Evolutionary conservation across 108 stramenopile species (phyloP).

Genomic region (Conticribra weissflogii): DNA sequence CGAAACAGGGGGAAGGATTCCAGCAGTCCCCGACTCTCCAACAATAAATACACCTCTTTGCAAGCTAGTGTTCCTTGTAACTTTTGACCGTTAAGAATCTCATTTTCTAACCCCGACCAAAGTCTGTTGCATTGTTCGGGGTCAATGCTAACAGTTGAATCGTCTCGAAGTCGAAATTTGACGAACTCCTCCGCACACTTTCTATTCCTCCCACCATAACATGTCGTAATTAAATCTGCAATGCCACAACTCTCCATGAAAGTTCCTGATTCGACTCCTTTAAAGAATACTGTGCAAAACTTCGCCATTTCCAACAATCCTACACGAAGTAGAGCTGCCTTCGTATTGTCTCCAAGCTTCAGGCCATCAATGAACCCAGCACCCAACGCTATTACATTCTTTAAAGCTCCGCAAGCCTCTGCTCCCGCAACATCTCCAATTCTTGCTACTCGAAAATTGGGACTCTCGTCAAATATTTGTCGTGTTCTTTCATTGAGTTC

Average conservation of each 20-base stretch:
- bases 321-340: constrained; percentile 94
- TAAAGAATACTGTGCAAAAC: constrained; percentile 89
- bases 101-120: constrained; percentile 81
- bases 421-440: constrained; percentile 90
- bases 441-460: constrained; percentile 85
- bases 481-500: constrained; percentile 72
- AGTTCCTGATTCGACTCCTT: constrained; percentile 75
- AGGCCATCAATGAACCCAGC: constrained; percentile 97
- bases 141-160: constrained; percentile 15
- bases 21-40: constrained; percentile 60
- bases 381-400: constrained; percentile 96
- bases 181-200: constrained; percentile 95
- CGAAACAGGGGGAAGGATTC: constrained; percentile 86
- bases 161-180: constrained; percentile 26
- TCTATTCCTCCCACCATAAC: constrained; percentile 96
- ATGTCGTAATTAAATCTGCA: constrained; percentile 97
- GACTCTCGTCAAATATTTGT: constrained; percentile 78
- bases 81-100: constrained; percentile 92
- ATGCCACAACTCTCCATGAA: constrained; percentile 95
- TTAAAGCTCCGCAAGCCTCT: constrained; percentile 95
- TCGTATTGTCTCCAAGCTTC: constrained; percentile 91
- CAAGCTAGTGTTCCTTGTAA: constrained; percentile 91
- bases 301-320: constrained; percentile 85
- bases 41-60: constrained; percentile 80
- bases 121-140: constrained; percentile 49